Evolutionary conservation across 495 filamentous ascomycete genomes (phyloP), one percentile per base, ranked within the genome.

Genomic region (Neurospora discreta): DNA sequence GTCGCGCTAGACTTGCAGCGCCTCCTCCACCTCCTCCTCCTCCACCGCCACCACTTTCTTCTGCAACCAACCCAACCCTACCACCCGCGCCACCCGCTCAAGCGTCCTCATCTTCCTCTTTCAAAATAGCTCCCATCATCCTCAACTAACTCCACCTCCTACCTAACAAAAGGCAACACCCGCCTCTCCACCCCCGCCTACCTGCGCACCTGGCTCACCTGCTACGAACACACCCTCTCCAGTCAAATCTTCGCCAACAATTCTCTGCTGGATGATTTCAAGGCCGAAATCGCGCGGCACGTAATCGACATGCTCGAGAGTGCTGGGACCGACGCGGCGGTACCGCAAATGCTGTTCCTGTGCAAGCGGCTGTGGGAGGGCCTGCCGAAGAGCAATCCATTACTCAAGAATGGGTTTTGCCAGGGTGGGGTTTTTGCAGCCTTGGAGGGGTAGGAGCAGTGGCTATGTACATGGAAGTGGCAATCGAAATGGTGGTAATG

Each of bases 291-390:
- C 16, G 78, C 81, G 9, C 79, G 78, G 26, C 74, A 69, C 20
- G 76, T 79, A 68, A 76, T 84, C 72, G 81, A 84, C 77, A 80
- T 82, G 78, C 82, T 85, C n/a, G 83, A 84, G 73, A 79, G 79
- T 16, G 82, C 81, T 5, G 82, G 84, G 1, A 65, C 81, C 1
- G 81, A 84, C 71, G 82, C 83, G 1, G 81, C 81, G 18, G 76
- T 78, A 4, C 76, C 76, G 20, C 68, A 80, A 39, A 80, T 85
- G 1, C 76, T 85, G 3, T 73, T 72, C 40, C 75, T 81, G 15
- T 84, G 82, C 76, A 77, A 71, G 20, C 79, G 77, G 71, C 74
- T 85, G 15, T 80, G 82, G 75, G 74, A 79, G 58, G 83, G 81
- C 13, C 74, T 85, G 7, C 77, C 80, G 38, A 76, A 81, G 69